Conservation (phyloP, 768 basidiomycete genomes). For the Termitomyces sp. region DNA sequence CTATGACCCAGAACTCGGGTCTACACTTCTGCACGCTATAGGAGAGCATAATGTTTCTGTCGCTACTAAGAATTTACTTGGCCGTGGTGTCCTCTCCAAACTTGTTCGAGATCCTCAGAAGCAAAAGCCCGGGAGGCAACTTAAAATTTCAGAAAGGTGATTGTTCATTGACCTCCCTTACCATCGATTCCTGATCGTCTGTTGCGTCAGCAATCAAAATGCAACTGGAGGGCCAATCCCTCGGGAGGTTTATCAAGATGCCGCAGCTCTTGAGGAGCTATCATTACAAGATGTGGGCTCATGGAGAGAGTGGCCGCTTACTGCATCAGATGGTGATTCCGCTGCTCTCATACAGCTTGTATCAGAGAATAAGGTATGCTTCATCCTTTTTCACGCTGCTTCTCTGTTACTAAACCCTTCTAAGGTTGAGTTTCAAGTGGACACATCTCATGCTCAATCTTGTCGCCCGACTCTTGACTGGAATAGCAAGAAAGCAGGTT, state of each 20-base stretch:
- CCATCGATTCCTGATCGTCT: neutral
- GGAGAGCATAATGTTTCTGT: constrained; percentile 50
- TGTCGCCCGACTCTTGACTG: constrained; percentile 61
- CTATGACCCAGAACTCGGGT: constrained; percentile 59
- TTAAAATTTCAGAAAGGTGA: constrained; percentile 73
- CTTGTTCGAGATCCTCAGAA: constrained; percentile 57
- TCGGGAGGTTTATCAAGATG: constrained; percentile 67
- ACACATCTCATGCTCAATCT: constrained; percentile 53
- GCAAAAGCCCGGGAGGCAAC: constrained; percentile 62
- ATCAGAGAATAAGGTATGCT: constrained; percentile 68
- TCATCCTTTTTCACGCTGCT: neutral
- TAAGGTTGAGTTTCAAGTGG: constrained; percentile 71
- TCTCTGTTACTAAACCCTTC: neutral
- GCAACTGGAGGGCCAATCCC: constrained; percentile 60
- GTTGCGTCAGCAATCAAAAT: constrained; percentile 52
- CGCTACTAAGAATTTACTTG: constrained; percentile 57
- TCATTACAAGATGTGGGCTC: constrained; percentile 37
- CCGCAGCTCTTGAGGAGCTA: constrained; percentile 55
- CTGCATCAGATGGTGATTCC: constrained; percentile 77
- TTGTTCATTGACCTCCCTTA: constrained; percentile 6
- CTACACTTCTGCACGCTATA: constrained; percentile 47
- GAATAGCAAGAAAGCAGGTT: constrained; percentile 89
- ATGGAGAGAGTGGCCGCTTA: constrained; percentile 76
- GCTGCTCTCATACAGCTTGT: constrained; percentile 74
- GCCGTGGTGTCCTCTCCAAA: constrained; percentile 63